Base-by-base conservation (phyloP, 306 rosid genomes). In the Prunus dulcis region DNA sequence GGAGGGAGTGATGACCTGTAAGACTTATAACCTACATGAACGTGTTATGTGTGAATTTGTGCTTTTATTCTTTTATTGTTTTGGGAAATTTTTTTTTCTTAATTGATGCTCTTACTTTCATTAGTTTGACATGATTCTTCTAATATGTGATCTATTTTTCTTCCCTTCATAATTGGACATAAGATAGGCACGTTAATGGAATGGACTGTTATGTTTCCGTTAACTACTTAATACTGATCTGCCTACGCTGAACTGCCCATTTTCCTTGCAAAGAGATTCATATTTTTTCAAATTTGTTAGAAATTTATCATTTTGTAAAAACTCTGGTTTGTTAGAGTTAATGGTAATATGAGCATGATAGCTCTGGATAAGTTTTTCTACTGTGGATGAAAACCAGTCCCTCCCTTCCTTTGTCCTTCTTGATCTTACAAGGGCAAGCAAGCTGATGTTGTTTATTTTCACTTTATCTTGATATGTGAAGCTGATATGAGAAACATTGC, bases 1-100 rank as follows among this genome's bases (percentile, higher is more conserved):
- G 79, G 74, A 49, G 82, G 46, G 61, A 60, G 76, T 57, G 81
- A 73, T 64, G 20, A 85, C 45, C 69, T 11, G 98, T 89, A 89
- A 91, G 92, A 15, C 60, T 34, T 20, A 25, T 17, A 27, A 79
- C 55, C 52, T 43, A 67, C 3, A 45, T 13, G 20, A 49, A 20
- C 20, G 38, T 78, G 73, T 43, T 85, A 28, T 30, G 65, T 72
- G 46, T 51, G 47, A 50, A 10, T 53, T 65, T 30, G 67, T 76
- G 12, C 52, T 52, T 63, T 20, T 49, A 6, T 22, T 22, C 47
- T 18, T 45, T 28, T 27, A 43, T 61, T 23, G 14, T 27, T 61
- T 47, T 73, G 18, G 15, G 10, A 23, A n/a, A 17, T 12, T 22
- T 17, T 3, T 47, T 19, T n/a, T 15, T 57, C 67, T 23, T 17